Base-by-base conservation (phyloP, 306 rosid species). In the Cicer yamashitae region DNA sequence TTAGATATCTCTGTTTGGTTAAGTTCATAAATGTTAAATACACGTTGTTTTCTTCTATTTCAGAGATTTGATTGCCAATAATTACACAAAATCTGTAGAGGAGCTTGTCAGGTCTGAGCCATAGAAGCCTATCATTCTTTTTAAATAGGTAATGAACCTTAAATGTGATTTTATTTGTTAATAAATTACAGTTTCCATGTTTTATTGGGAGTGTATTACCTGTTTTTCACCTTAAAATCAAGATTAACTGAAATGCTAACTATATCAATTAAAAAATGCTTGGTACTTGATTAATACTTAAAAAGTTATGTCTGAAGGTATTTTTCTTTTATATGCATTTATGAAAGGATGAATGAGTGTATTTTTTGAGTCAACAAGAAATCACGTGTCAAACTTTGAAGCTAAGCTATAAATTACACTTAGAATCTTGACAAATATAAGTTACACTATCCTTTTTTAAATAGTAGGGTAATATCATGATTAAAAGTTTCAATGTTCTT, bases 21-120 rank as follows among this genome's bases (percentile, higher is more conserved):
- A 44, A 74, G 53, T 71, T 22, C 71, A 39, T 60, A 7, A 41
- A 67, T 63, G 65, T 76, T 81, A 51, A 73, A 79, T 25, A 13
- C 43, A 43, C 58, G 69, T 75, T 51, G 71, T 75, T 51, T 51
- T 15, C 58, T 62, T 11, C 30, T 52, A 3, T 46, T 59, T 18
- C 88, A 90, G 99, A 85, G 97, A 91, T 46, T 80, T 89, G 85
- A 85, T 86, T 76, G 87, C 83, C 68, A 88, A 86, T 79, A 88
- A 86, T 79, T 89, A 89, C 79, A 83, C 69, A 75, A 90, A 82
- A 52, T 88, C 96, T 53, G 91, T 94, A 34, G 89, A 87, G 78
- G 93, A 87, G 70, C 91, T 94, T 69, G 82, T 87, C 67, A 84
- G 83, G 84, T 89, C 91, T 22, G 85, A 94, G 65, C 91, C 91